Evolutionary conservation across 1,284 basidiomycete genomes (phyloP), one percentile per base, ranked within the genome.

Genomic region (Grifola frondosa): DNA sequence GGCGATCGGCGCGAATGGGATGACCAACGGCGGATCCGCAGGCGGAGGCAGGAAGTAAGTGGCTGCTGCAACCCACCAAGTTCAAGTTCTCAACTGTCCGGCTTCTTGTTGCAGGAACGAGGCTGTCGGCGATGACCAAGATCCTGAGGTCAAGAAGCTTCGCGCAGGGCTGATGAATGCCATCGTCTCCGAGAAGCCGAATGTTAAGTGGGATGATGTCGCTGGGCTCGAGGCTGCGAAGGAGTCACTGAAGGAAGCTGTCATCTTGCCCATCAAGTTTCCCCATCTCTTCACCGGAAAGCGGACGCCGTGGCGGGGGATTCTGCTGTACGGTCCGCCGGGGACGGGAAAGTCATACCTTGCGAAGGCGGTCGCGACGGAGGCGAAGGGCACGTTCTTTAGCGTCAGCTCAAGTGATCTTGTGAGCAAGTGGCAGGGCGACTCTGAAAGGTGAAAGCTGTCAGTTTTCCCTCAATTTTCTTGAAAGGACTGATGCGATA

Each of bases 341-440:
- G 90, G 94, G 13, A 93, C 94, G n/a, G 91, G 94, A 37, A 93
- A 97, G 73, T 91, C 86, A 41, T 98, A 87, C 65, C 78, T 99
- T 30, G 96, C 96, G 2, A 99, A 99, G 68, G 96, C 97, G 0
- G 96, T 99, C 30, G 97, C 96, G 17, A 99, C 96, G 15, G 96
- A 99, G 67, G 93, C 96, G 45, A 98, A 99, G 71, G 92, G 92
- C 63, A 98, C 96, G 13, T 99, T 99, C 77, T 99, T 97, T 72
- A 93, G 89, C 56, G 93, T 99, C 48, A 93, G 89, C 58, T 94
- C 90, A 37, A 89, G 86, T 65, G 97, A 99, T 63, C 74, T 99
- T 40, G 97, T 99, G 44, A 96, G 91, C 67, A 99, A 99, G 68
- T 99, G 96, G 96, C 97, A 98, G 75, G 96, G 96, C 54, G 96